These are phyloP conservation scores for Rhizoclosmatium globosum DNA, from an alignment of 192 early-diverging fungal species.

Conservation along the genomic window DNA sequence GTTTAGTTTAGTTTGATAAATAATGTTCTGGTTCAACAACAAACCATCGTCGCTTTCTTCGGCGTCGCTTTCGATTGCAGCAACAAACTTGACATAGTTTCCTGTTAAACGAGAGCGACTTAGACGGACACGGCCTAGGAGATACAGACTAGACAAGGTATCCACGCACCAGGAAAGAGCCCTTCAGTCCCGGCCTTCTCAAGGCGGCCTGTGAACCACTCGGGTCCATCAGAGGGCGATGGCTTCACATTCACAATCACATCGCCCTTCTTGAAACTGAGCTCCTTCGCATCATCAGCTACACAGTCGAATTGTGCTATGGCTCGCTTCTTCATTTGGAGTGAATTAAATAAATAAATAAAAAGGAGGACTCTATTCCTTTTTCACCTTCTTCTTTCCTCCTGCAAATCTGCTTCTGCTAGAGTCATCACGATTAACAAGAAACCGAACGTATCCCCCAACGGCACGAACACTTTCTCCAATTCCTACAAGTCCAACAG, in stretches of 20 bases:
- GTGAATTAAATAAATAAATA: not conserved
- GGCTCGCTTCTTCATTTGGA: constrained; percentile 30
- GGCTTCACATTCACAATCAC: constrained; percentile 56
- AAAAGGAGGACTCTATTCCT: not conserved
- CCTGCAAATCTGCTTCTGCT: not conserved
- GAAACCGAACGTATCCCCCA: not conserved
- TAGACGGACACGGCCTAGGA: too few species aligned
- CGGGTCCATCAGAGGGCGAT: constrained; percentile 57
- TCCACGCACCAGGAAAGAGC: constrained; percentile 55
- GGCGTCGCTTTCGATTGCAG: constrained; percentile 1
- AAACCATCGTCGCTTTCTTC: constrained; percentile 8
- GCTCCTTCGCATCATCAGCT: constrained; percentile 65
- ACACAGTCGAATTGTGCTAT: constrained; percentile 66
- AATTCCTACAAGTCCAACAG: not conserved
- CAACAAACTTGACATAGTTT: constrained; percentile 58
- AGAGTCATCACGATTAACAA: not conserved
- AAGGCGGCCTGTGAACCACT: constrained; percentile 64
- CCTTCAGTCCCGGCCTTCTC: constrained; percentile 52
- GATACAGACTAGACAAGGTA: too few species aligned
- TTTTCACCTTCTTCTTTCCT: not conserved
- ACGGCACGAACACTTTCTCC: not conserved
- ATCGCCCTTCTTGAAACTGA: constrained; percentile 63
- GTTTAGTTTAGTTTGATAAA: not conserved
- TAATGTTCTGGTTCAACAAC: not conserved
- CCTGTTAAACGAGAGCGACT: not conserved